Base-by-base conservation (phyloP, 148 eudicot species). In the Rhododendron ferrugineum region DNA sequence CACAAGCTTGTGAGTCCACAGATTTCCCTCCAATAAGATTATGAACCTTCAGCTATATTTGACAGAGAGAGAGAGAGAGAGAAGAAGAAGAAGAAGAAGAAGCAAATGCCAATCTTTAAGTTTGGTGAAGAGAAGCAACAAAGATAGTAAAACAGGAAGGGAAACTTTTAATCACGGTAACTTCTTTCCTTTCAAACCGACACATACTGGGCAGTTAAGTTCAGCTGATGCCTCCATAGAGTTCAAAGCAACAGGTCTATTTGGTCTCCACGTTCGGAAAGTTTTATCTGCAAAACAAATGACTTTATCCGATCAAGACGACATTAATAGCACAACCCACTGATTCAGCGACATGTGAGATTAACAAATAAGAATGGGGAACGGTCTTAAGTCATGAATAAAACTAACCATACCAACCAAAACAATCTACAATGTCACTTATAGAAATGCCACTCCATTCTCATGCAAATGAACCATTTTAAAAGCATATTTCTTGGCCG, bases 21-120 rank as follows among this genome's bases (percentile, higher is more conserved):
- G 89, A 90, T 52, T 90, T 92, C 34, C 96, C 96, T 75, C 93
- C 92, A 78, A 93, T 90, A 14, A 92, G 89, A 88, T 92, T 92
- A 14, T 90, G 90, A 60, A 91, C 88, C 79, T 84, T 89, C 90
- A 84, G 40, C 86, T 84, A 44, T 42, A 84, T 37, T 40, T 28
- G 20, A 54, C 26, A 75, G 14, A 13, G 74, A 40, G 70, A 82
- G 22, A 64, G 56, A 42, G 72, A 79, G 78, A 15, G n/a, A 6
- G 76, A 70, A 46, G 64, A 13, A 10, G 11, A n/a, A 5, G 54
- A 68, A 47, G 66, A 14, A 20, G 36, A 14, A 23, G 11, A 15
- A 54, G 4, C 26, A 82, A 82, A 66, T 3, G 78, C 73, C 37
- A 47, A 83, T 54, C n/a, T 54, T 7, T 56, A 11, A 76, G 81